These are phyloP conservation scores for Suhomyces bolitotheri DNA, from an alignment of 1,139 yeast genomes.

Conservation along the genomic window DNA sequence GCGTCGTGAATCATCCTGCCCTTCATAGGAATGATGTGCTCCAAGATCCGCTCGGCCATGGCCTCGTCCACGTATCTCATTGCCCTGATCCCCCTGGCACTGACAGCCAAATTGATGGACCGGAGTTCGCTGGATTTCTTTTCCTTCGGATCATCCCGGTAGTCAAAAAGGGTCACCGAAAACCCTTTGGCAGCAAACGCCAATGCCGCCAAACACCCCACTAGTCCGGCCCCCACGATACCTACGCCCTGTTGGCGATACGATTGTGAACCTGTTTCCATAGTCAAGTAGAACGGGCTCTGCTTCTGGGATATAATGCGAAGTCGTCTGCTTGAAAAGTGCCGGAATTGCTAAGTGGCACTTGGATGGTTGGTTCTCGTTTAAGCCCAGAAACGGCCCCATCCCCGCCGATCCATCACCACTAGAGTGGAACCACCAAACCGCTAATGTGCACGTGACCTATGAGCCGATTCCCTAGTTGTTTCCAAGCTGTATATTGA, in stretches of 20 bases:
- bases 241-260: slow-evolving; percentile 37
- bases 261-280: slow-evolving; percentile 8
- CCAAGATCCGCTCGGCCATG: slow-evolving; percentile 57
- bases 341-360: no score
- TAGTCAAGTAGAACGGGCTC: no score
- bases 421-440: no score
- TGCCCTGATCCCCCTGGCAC: slow-evolving; percentile 78
- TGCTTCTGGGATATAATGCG: not conserved
- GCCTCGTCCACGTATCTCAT: slow-evolving; percentile 59
- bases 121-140: slow-evolving; percentile 41
- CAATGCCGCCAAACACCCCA: slow-evolving; percentile 83
- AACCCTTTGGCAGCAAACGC: slow-evolving; percentile 77
- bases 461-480: no score
- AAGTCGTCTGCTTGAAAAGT: no score
- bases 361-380: no score
- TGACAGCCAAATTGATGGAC: slow-evolving; percentile 85
- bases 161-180: slow-evolving; percentile 69
- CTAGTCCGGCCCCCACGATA: slow-evolving; percentile 82
- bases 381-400: no score
- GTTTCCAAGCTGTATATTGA: no score
- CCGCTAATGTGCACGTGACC: no score
- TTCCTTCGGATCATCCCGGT: slow-evolving; percentile 43
- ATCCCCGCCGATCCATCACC: no score
- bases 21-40: slow-evolving; percentile 74
- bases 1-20: slow-evolving; percentile 87